Conservation (phyloP, 495 filamentous ascomycete species). For the Penicillium paxilli region DNA sequence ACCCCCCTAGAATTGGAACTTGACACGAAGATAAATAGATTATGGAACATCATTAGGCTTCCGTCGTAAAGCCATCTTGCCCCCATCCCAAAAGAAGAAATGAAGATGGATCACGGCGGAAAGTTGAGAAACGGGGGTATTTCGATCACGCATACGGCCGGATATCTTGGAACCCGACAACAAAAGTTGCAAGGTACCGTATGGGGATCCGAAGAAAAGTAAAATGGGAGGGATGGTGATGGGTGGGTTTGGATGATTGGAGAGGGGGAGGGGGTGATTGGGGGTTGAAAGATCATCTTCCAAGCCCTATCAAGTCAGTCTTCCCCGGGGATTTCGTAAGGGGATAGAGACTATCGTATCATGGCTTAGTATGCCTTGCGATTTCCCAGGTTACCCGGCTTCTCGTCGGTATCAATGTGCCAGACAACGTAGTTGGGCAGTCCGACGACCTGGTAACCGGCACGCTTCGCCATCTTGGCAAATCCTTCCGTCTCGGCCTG, state of each 20-base stretch:
- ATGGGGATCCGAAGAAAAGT: not conserved
- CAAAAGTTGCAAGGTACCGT: not conserved
- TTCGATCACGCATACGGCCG: slow-evolving; percentile 8
- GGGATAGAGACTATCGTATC: not conserved
- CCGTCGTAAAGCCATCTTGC: slow-evolving; percentile 29
- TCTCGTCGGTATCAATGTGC: slow-evolving; percentile 99
- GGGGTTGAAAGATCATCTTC: slow-evolving; percentile 27
- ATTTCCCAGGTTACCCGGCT: slow-evolving; percentile 70
- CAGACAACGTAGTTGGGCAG: slow-evolving; percentile 98
- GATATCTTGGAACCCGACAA: too few species aligned
- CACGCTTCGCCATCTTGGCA: slow-evolving; percentile 97
- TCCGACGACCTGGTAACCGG: slow-evolving; percentile 88
- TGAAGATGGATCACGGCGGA: slow-evolving; percentile 13
- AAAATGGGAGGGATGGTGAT: slow-evolving; percentile 17
- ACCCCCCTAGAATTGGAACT: slow-evolving; percentile 34
- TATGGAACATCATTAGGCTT: slow-evolving; percentile 42
- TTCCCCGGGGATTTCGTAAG: slow-evolving; percentile 11
- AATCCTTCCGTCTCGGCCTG: slow-evolving; percentile 99
- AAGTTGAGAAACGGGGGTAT: slow-evolving; percentile 3
- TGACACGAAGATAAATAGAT: slow-evolving; percentile 37
- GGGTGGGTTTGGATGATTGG: not conserved
- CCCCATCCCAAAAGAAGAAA: slow-evolving; percentile 16
- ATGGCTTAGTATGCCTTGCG: slow-evolving; percentile 46
- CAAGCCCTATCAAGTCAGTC: slow-evolving; percentile 1
- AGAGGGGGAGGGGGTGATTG: not conserved